Base-by-base conservation (phyloP, 441 rosid genomes). In the Jatropha podagrica region DNA sequence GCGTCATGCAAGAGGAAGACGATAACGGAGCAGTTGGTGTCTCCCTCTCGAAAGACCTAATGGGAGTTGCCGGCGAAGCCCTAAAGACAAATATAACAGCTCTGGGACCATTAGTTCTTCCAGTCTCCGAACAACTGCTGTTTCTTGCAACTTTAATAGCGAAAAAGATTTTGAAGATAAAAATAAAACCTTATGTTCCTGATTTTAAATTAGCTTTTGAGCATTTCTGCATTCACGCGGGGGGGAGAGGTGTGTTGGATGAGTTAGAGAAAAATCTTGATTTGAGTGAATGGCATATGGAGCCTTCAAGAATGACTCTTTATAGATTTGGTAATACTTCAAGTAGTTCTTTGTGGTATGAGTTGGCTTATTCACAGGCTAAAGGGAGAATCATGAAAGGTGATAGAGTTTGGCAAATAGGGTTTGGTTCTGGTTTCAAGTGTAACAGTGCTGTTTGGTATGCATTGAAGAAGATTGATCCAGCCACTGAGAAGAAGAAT, bases 381-480 rank as follows among this genome's bases (percentile, higher is more conserved):
- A 91, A 89, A 73, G 88, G 91, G 18, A 79, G 94, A 79, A 81
- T 91, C 67, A 75, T 72, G 72, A 64, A 75, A 51, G 96, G 96
- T 15, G 91, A 91, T 65, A 77, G 94, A 83, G 84, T 91, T 4
- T 91, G 97, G 96, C 97, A 92, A 81, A 87, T 92, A 18, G 97
- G 93, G 2, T 91, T 92, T 26, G 97, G 96, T 23, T 91, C 96
- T n/a, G 96, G 97, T 73, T 92, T 90, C 75, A 92, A 92, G 80
- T 90, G 96, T 75, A 89, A 91, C 48, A 88, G 92, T 71, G 89
- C 85, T 15, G 91, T 90, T 66, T 92, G 95, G 97, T 85, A 73
- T 67, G 90, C 91, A 10, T 77, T 89, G 32, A 80, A 81, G 79
- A 63, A 81, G 8, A 77, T 81, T 48, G 74, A 88, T 14, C 81